Percentiles rank a stretch among this genome's conserved stretches.
Conservation (phyloP, 1,139 yeast species). For the Kurtzmaniella quercitrusa region DNA sequence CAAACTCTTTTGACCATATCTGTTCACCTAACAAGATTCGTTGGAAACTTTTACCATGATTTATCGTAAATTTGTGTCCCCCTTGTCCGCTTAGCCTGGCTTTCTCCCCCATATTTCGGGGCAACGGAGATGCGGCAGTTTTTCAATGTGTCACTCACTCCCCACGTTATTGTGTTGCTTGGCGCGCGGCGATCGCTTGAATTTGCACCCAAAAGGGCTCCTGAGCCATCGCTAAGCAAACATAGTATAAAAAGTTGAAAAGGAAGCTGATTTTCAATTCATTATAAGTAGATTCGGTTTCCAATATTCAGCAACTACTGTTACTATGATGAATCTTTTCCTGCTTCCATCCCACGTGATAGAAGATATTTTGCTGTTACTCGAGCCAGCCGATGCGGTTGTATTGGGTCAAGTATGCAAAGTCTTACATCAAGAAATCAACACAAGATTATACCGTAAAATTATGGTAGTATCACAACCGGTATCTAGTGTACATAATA, state of each 20-base stretch:
- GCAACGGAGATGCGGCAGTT: constrained; percentile 4
- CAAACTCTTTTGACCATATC: no score
- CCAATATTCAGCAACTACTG: neutral
- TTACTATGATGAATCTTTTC: constrained; percentile 1
- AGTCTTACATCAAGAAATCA: constrained; percentile 14
- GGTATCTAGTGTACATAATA: constrained; percentile 5
- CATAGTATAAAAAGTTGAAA: neutral
- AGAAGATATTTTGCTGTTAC: constrained; percentile 9
- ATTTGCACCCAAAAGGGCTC: constrained; percentile 1
- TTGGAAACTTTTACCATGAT: no score
- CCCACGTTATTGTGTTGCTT: neutral
- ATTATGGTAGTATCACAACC: constrained; percentile 15
- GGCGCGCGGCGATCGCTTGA: constrained; percentile 1
- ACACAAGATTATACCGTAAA: constrained; percentile 14
- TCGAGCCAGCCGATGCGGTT: constrained; percentile 14
- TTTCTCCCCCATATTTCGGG: constrained; percentile 1
- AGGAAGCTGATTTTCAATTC: neutral
- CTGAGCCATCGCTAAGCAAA: neutral
- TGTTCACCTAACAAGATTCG: no score
- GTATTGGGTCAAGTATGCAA: constrained; percentile 13
- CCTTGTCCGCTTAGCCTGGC: neutral
- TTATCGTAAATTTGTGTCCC: no score
- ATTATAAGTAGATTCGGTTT: neutral
- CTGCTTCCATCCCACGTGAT: constrained; percentile 9
- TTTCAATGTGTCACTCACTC: constrained; percentile 2